Percentiles rank a stretch among this genome's conserved stretches.
phyloP scores from a whole-genome alignment of 495 filamentous ascomycete species.

The Neurospora sp. region DNA sequence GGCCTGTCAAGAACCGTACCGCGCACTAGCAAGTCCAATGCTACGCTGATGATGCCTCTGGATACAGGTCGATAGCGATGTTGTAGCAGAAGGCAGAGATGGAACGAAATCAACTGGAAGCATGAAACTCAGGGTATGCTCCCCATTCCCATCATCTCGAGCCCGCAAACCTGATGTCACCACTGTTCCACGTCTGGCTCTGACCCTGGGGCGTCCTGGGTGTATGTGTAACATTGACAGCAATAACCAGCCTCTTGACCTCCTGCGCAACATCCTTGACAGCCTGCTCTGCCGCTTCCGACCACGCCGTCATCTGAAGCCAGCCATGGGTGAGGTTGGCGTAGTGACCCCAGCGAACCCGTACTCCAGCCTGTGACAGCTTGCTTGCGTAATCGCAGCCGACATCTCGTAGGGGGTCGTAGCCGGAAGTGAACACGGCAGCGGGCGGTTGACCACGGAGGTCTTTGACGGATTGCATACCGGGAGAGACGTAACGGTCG shows the following conservation, averaged over 20 bases:
- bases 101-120: not conserved
- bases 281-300: conserved; percentile 17
- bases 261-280: not conserved
- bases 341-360: conserved; percentile 22
- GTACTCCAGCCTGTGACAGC: conserved; percentile 20
- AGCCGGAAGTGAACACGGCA: conserved; percentile 27
- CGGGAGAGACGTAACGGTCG: conserved; percentile 15
- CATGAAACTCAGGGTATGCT: not conserved
- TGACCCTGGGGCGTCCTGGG: not conserved
- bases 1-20: not conserved
- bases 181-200: not conserved
- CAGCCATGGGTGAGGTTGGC: conserved; percentile 23
- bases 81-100: too few species aligned
- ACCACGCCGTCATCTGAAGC: conserved; percentile 30
- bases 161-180: not conserved
- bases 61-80: not conserved
- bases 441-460: conserved; percentile 15
- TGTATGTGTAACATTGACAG: not conserved
- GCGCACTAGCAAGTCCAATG: not conserved
- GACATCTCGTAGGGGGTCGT: conserved; percentile 29
- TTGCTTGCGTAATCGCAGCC: conserved; percentile 28
- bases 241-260: not conserved
- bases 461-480: conserved; percentile 8
- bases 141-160: not conserved
- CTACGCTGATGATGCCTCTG: not conserved